Conservation (phyloP, 495 filamentous ascomycete genomes). For the Annulohypoxylon stygium region DNA sequence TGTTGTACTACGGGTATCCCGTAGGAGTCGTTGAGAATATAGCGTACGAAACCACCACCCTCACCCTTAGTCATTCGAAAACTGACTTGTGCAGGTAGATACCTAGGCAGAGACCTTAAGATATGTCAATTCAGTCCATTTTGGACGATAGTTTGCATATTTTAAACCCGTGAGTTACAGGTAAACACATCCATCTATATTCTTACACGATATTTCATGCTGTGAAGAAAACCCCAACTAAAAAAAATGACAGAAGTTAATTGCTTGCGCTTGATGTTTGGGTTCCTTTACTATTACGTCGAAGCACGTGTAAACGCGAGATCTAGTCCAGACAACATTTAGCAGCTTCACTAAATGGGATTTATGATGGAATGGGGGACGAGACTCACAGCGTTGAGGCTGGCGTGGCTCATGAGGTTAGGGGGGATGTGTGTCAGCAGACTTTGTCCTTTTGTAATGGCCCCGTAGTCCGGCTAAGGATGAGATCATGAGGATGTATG, state of each 20-base stretch:
- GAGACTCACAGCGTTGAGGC: neutral
- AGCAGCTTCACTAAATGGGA: neutral
- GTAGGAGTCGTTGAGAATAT: neutral
- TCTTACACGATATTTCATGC: neutral
- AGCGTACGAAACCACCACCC: neutral
- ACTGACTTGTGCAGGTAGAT: neutral
- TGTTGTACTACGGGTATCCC: neutral
- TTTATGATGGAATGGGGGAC: conserved; percentile 5
- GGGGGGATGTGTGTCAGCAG: neutral
- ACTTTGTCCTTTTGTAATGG: neutral
- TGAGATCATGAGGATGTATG: neutral
- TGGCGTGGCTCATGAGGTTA: neutral
- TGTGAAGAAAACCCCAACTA: neutral
- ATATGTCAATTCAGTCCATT: neutral
- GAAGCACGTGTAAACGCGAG: neutral
- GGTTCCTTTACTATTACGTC: neutral
- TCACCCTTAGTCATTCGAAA: neutral
- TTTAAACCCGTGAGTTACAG: neutral
- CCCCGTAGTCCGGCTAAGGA: neutral
- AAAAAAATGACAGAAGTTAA: neutral
- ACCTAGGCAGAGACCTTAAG: neutral
- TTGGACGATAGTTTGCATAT: neutral
- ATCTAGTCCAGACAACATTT: neutral
- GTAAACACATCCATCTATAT: neutral
- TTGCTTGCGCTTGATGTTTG: neutral